Evolutionary conservation across 2,329 filamentous ascomycete genomes (phyloP).

Genomic region (Fusarium sp.): DNA sequence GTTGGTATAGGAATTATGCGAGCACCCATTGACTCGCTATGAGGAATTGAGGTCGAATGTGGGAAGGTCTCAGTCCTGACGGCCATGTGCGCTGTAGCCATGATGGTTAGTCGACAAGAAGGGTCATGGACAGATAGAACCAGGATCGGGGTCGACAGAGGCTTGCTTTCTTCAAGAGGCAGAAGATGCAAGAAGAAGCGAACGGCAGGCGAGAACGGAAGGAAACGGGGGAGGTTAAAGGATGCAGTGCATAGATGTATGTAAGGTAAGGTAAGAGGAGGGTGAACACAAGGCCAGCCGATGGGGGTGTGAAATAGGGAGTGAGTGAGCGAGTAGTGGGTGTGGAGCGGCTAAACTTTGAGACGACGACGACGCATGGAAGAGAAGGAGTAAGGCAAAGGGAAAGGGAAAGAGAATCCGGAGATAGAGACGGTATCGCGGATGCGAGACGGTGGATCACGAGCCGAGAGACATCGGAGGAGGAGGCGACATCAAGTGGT

Average conservation of each 20-base stretch:
- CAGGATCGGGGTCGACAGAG: slow-evolving; percentile 27
- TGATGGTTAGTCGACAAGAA: slow-evolving; percentile 48
- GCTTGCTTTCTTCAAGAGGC: slow-evolving; percentile 26
- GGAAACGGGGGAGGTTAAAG: slow-evolving; percentile 42
- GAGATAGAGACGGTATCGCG: slow-evolving; percentile 35
- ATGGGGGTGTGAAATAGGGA: slow-evolving; percentile 27
- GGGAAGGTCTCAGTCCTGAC: slow-evolving; percentile 65
- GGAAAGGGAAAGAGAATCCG: slow-evolving; percentile 30
- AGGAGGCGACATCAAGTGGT: slow-evolving; percentile 29
- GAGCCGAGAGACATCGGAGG: slow-evolving; percentile 37
- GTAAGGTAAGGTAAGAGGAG: slow-evolving; percentile 34
- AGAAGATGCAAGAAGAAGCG: slow-evolving; percentile 28
- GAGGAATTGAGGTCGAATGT: slow-evolving; percentile 57
- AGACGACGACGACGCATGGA: slow-evolving; percentile 35
- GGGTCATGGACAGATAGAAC: slow-evolving; percentile 24
- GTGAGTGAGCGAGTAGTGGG: slow-evolving; percentile 8
- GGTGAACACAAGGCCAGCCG: slow-evolving; percentile 26
- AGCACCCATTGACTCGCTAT: slow-evolving; percentile 62
- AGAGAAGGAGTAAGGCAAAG: slow-evolving; percentile 23
- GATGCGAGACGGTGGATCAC: slow-evolving; percentile 41
- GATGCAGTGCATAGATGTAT: slow-evolving; percentile 33
- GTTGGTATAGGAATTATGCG: slow-evolving; percentile 70
- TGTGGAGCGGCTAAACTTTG: slow-evolving; percentile 44
- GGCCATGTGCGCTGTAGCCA: slow-evolving; percentile 64
- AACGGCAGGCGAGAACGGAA: slow-evolving; percentile 28